A percentile compares a stretch with the other conserved stretches of the same genome.
These are phyloP conservation scores for Lagenidium sp. DNA, from an alignment of 352 stramenopile species.

Conservation along the genomic window DNA sequence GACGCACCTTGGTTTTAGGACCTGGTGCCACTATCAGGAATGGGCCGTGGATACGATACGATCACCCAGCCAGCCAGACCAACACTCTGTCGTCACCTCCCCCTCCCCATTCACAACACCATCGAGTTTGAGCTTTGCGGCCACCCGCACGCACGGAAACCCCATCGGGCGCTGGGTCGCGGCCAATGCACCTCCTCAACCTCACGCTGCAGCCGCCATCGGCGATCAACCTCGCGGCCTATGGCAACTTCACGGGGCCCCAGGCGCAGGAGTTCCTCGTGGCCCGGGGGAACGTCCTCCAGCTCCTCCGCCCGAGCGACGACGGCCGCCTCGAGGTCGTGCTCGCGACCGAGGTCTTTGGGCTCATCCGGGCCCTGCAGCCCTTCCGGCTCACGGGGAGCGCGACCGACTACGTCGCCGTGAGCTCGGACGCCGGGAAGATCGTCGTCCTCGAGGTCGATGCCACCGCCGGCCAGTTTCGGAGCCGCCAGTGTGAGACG, in stretches of 20 bases:
- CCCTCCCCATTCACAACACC: too few relatives aligned
- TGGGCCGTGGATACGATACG: too few relatives aligned
- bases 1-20: too few relatives aligned
- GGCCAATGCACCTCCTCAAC: constrained; percentile 82
- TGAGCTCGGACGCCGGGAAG: constrained; percentile 95
- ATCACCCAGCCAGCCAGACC: too few relatives aligned
- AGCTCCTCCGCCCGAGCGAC: constrained; percentile 87
- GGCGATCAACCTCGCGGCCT: constrained; percentile 75
- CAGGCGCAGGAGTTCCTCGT: constrained; percentile 95
- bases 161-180: too few relatives aligned
- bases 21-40: too few relatives aligned
- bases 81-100: too few relatives aligned
- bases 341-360: constrained; percentile 85
- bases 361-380: constrained; percentile 87
- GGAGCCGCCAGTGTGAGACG: constrained; percentile 89
- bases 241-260: constrained; percentile 88
- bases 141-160: too few relatives aligned
- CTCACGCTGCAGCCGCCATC: constrained; percentile 81
- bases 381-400: constrained; percentile 83
- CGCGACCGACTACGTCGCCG: constrained; percentile 93
- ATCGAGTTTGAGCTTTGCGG: too few relatives aligned
- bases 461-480: constrained; percentile 53
- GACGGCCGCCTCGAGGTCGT: constrained; percentile 66
- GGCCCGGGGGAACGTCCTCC: constrained; percentile 88
- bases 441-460: constrained; percentile 95